Conservation (phyloP, 352 stramenopile genomes). For the Globisporangium lucens region DNA sequence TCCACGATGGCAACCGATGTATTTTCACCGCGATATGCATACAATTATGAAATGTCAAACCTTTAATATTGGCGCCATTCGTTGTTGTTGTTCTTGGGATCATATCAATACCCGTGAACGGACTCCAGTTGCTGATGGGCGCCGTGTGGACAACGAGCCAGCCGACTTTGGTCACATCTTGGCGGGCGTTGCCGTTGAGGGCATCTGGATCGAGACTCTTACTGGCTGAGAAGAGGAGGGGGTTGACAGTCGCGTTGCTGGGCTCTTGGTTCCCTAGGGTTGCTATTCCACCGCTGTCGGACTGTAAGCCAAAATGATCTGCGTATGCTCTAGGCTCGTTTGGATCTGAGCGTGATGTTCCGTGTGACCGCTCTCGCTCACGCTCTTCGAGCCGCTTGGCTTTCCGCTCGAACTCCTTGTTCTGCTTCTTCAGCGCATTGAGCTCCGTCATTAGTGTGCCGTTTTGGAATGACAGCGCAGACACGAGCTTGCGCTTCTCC, state of each 20-base stretch:
- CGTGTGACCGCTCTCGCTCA: conserved; percentile 6
- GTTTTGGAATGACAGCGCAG: conserved; percentile 72
- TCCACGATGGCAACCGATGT: conserved; percentile 4
- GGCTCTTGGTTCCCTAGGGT: neutral
- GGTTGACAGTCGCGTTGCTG: neutral
- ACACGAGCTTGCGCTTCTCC: conserved; percentile 71
- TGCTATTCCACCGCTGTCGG: neutral
- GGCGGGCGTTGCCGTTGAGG: neutral
- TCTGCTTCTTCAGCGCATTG: conserved; percentile 52
- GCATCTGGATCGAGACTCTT: neutral
- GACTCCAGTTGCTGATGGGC: neutral
- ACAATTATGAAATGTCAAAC: conserved; percentile 10
- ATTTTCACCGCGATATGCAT: conserved; percentile 4
- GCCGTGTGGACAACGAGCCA: conserved; percentile 4
- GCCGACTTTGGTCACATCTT: conserved; percentile 30
- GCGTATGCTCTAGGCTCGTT: neutral
- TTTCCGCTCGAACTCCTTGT: conserved; percentile 64
- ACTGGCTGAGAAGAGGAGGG: neutral
- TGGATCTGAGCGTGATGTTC: neutral
- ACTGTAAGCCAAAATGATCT: neutral
- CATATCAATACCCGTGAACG: neutral
- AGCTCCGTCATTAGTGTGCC: conserved; percentile 58
- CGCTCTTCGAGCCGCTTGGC: conserved; percentile 11
- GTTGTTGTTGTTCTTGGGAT: neutral
- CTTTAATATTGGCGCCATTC: neutral